Evolutionary conservation across 495 filamentous ascomycete species (phyloP).

Genomic region (Beverwykella pulmonaria): DNA sequence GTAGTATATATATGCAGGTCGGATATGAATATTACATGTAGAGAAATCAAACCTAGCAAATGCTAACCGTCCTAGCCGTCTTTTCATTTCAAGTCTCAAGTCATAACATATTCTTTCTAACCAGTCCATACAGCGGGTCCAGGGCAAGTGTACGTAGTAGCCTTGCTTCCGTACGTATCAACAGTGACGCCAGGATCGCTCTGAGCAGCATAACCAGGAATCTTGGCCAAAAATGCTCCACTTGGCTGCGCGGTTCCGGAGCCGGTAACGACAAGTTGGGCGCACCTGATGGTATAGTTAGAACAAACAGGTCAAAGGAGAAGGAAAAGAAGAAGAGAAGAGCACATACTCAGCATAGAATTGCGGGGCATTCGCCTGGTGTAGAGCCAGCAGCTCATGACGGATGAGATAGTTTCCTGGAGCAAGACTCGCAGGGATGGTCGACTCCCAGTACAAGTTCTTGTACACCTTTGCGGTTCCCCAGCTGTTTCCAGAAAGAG

Average conservation of each 20-base stretch:
- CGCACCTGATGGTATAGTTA: slow-evolving; percentile 42
- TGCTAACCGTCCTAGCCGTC: too few species aligned
- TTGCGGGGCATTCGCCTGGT: slow-evolving; percentile 62
- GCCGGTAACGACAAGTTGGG: slow-evolving; percentile 57
- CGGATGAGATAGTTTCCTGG: slow-evolving; percentile 62
- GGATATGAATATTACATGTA: background rate
- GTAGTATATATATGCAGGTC: background rate
- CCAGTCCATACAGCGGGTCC: slow-evolving; percentile 57
- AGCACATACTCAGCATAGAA: slow-evolving; percentile 59
- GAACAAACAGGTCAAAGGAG: background rate
- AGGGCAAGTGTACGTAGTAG: slow-evolving; percentile 54
- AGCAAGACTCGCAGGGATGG: slow-evolving; percentile 54
- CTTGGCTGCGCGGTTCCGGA: slow-evolving; percentile 52
- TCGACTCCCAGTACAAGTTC: slow-evolving; percentile 56
- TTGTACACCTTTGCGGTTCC: slow-evolving; percentile 53
- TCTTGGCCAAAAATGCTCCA: slow-evolving; percentile 50
- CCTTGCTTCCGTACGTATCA: slow-evolving; percentile 52
- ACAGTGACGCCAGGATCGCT: slow-evolving; percentile 57
- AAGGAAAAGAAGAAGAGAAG: background rate
- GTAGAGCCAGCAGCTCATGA: slow-evolving; percentile 62
- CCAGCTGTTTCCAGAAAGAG: slow-evolving; percentile 56
- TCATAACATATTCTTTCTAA: background rate
- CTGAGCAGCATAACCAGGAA: slow-evolving; percentile 57
- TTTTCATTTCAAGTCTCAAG: too few species aligned
- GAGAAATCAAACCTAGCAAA: background rate